These are phyloP conservation scores for Trichosporon sp. DNA, from an alignment of 1,284 basidiomycete genomes.

Conservation along the genomic window DNA sequence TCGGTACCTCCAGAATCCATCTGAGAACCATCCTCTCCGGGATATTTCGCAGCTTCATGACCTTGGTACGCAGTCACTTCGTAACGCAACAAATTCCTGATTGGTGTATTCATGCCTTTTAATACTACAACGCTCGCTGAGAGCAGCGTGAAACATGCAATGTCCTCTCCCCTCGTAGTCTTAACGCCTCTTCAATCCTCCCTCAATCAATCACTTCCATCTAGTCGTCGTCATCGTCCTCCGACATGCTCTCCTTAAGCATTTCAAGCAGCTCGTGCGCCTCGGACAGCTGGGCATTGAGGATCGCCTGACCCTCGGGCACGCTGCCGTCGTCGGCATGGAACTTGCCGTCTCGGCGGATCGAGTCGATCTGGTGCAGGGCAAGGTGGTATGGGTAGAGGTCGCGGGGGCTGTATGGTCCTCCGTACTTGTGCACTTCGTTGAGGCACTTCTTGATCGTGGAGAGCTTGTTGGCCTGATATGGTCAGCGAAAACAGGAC, in stretches of 20 bases:
- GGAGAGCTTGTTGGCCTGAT: conserved; percentile 81
- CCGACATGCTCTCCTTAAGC: conserved; percentile 50
- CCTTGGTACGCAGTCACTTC: background rate
- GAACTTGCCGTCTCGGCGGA: conserved; percentile 91
- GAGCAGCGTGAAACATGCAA: background rate
- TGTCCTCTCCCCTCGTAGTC: background rate
- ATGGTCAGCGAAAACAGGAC: conserved; percentile 9
- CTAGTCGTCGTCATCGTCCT: conserved; percentile 36
- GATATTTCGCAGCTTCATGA: too few relatives aligned
- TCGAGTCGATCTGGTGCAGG: conserved; percentile 87
- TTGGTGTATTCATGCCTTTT: conserved; percentile 4
- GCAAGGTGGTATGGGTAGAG: conserved; percentile 96
- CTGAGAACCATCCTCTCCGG: too few relatives aligned
- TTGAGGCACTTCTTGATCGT: conserved; percentile 95
- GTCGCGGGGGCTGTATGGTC: conserved; percentile 89
- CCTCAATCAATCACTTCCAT: background rate
- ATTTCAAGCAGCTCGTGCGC: conserved; percentile 93
- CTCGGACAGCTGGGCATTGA: conserved; percentile 93
- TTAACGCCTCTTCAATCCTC: too few relatives aligned
- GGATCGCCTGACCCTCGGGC: conserved; percentile 93
- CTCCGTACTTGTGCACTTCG: conserved; percentile 94
- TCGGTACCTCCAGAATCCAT: too few relatives aligned
- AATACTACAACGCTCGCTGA: conserved; percentile 2
- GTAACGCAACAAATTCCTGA: background rate
- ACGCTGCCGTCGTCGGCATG: conserved; percentile 62